These are phyloP conservation scores for Nicotiana undulata DNA, from an alignment of 257 asterid species.

Conservation along the genomic window DNA sequence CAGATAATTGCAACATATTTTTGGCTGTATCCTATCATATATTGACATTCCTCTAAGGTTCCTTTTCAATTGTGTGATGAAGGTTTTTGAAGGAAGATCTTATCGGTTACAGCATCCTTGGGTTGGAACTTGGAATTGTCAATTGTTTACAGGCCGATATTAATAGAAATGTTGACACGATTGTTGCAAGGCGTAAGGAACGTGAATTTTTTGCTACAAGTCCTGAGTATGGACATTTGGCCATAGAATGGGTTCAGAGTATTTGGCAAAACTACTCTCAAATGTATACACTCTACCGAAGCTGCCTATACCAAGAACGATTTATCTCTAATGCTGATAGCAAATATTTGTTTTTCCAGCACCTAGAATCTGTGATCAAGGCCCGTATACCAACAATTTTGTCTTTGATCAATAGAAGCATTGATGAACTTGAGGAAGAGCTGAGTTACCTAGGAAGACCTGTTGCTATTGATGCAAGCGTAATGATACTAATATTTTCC, in stretches of 20 bases:
- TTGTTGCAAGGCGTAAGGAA: conserved; percentile 28
- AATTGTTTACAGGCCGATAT: conserved; percentile 42
- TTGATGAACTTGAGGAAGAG: conserved; percentile 38
- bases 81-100: conserved; percentile 45
- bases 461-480: conserved; percentile 32
- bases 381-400: conserved; percentile 31
- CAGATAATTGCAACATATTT: no score
- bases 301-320: not conserved
- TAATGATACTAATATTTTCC: conserved; percentile 11
- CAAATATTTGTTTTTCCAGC: conserved; percentile 19
- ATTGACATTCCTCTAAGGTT: no score
- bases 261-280: conserved; percentile 37
- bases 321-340: not conserved
- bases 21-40: no score
- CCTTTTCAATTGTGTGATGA: conserved; percentile 12
- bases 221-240: conserved; percentile 30
- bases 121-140: conserved; percentile 48
- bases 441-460: conserved; percentile 31
- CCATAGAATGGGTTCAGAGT: conserved; percentile 39
- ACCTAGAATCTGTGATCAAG: conserved; percentile 31
- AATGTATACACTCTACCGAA: conserved; percentile 11
- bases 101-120: conserved; percentile 36
- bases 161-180: conserved; percentile 30
- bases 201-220: conserved; percentile 32
- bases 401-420: conserved; percentile 28